A percentile compares a stretch with the other conserved stretches of the same genome.
Evolutionary conservation across 805 yeast species (phyloP).

Genomic region (Cyberlindnera americana): DNA sequence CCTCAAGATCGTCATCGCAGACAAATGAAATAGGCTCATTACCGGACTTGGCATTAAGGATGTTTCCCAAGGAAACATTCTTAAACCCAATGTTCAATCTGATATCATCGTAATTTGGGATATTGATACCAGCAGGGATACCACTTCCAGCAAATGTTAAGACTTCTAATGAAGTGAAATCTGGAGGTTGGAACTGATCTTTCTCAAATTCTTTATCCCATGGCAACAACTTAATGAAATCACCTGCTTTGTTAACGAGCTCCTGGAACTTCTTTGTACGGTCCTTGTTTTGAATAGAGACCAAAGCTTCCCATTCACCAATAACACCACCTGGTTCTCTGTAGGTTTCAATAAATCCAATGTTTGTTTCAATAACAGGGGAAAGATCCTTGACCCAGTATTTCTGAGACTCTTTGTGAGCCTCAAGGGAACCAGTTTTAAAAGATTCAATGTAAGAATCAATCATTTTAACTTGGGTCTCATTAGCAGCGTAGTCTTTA

Average conservation of each 20-base stretch:
- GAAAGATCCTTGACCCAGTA: slow-evolving; percentile 86
- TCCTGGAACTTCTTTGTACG: slow-evolving; percentile 75
- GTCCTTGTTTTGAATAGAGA: slow-evolving; percentile 86
- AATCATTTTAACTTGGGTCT: slow-evolving; percentile 64
- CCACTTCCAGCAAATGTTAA: slow-evolving; percentile 88
- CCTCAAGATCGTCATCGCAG: slow-evolving; percentile 44
- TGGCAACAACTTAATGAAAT: slow-evolving; percentile 64
- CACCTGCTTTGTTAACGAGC: slow-evolving; percentile 63
- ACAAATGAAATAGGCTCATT: slow-evolving; percentile 70
- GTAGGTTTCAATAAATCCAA: slow-evolving; percentile 91
- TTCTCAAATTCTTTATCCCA: slow-evolving; percentile 78
- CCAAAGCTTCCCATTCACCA: slow-evolving; percentile 93
- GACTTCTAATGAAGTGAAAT: slow-evolving; percentile 86
- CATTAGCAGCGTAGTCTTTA: slow-evolving; percentile 62
- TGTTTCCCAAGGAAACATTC: slow-evolving; percentile 86
- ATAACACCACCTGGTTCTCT: slow-evolving; percentile 89
- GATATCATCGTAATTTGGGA: slow-evolving; percentile 90
- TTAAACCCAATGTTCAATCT: slow-evolving; percentile 82
- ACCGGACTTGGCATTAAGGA: slow-evolving; percentile 68
- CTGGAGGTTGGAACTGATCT: slow-evolving; percentile 87
- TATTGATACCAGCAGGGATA: slow-evolving; percentile 89
- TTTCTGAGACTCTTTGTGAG: slow-evolving; percentile 80
- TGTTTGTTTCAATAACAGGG: slow-evolving; percentile 74
- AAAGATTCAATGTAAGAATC: slow-evolving; percentile 66
- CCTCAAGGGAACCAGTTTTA: slow-evolving; percentile 76